phyloP scores from a whole-genome alignment of 768 basidiomycete genomes.

The Crassisporium funariophilum region DNA sequence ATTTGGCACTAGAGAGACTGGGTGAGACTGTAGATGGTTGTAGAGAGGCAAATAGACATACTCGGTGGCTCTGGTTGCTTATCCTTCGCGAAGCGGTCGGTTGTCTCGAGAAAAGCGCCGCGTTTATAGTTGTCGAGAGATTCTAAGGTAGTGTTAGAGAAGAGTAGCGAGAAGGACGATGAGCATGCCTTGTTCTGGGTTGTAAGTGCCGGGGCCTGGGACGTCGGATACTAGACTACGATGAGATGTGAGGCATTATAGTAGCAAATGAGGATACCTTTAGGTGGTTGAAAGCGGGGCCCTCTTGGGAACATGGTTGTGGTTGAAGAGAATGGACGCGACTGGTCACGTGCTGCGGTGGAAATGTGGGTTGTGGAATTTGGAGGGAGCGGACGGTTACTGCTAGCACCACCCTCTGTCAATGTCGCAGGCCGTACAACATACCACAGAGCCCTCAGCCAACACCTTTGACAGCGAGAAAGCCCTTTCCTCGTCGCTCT shows the following conservation, averaged over 20 bases:
- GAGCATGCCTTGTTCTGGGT: conserved; percentile 38
- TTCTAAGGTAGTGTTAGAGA: conserved; percentile 26
- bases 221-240: conserved; percentile 44
- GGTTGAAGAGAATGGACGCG: conserved; percentile 14
- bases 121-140: conserved; percentile 56
- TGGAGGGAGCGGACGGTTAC: neutral
- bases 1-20: conserved; percentile 17
- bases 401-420: conserved; percentile 2
- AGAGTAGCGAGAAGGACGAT: neutral
- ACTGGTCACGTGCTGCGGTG: conserved; percentile 23
- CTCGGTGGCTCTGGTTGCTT: conserved; percentile 44
- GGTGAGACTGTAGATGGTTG: neutral
- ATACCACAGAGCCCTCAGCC: neutral
- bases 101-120: conserved; percentile 60
- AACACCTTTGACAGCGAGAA: conserved; percentile 5
- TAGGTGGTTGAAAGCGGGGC: conserved; percentile 44
- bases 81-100: conserved; percentile 51
- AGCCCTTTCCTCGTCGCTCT: conserved; percentile 4
- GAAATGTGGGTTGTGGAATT: neutral
- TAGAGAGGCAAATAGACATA: conserved; percentile 20
- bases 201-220: conserved; percentile 55
- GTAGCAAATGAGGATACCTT: conserved; percentile 29
- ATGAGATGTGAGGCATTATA: conserved; percentile 4
- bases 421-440: conserved; percentile 12
- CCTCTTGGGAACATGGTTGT: conserved; percentile 49